phyloP scores from a whole-genome alignment of 2,329 filamentous ascomycete genomes.

The Gliomastix tumulicola region DNA sequence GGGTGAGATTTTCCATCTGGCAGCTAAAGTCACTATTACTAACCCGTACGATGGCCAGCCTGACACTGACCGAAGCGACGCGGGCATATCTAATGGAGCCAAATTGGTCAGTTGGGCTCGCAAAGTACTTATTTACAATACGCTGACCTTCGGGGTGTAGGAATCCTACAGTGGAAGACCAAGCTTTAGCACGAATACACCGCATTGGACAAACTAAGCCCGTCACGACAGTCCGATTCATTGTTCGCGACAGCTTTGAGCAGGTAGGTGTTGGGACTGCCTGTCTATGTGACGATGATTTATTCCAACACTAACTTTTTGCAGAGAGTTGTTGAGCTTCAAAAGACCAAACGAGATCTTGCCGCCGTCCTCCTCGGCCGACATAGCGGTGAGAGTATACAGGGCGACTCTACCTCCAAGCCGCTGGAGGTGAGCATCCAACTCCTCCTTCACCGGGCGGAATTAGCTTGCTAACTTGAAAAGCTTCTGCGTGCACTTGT shows the following conservation, averaged over 20 bases:
- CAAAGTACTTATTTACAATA: not conserved
- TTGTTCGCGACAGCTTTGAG: slow-evolving; percentile 27
- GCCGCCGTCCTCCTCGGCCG: not conserved
- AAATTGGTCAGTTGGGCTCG: slow-evolving; percentile 24
- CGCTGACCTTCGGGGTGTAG: slow-evolving; percentile 10
- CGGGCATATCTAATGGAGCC: slow-evolving; percentile 43
- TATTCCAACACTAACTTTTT: not conserved
- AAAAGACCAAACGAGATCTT: not conserved
- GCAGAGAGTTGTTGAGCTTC: not conserved
- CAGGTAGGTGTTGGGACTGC: slow-evolving; percentile 11
- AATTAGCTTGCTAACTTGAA: too few relatives aligned
- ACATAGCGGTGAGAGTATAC: not conserved
- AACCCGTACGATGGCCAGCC: slow-evolving; percentile 13
- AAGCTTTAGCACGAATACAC: slow-evolving; percentile 28
- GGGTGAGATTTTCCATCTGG: slow-evolving; percentile 31
- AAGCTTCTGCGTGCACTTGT: too few relatives aligned
- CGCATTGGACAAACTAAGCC: slow-evolving; percentile 21
- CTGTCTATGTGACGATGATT: too few relatives aligned
- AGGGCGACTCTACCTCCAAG: too few relatives aligned
- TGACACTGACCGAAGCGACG: slow-evolving; percentile 39
- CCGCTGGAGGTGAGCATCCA: too few relatives aligned
- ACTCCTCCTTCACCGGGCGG: too few relatives aligned
- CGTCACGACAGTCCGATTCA: slow-evolving; percentile 26
- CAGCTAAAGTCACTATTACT: not conserved
- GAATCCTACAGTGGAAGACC: slow-evolving; percentile 33